Evolutionary conservation across 2,329 filamentous ascomycete genomes (phyloP), one percentile per base, ranked within the genome.

Genomic region (Aspergillus floridensis): DNA sequence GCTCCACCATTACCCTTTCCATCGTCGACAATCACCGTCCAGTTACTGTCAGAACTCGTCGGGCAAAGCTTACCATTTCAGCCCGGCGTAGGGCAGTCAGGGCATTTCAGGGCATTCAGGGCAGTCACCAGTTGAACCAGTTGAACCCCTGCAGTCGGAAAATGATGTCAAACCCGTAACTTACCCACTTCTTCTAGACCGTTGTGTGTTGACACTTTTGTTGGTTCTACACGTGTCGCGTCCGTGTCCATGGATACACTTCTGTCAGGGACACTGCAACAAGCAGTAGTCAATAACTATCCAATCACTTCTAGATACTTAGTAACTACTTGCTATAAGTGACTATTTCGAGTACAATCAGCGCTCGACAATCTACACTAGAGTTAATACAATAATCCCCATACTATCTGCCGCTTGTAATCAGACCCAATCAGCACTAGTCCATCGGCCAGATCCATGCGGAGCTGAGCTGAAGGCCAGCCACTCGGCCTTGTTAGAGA

Each of bases 211-310:
- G 57, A 57, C 53, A 51, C 53, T 51, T n/a, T 6, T 53, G 55
- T 48, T 59, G 38, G 49, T 59, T 59, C 61, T 61, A 63, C 59
- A 63, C 61, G 61, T 63, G 61, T 63, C 56, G 58, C 29, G 48
- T 44, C 38, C 38, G 38, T 44, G 38, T 44, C 38, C 38, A 44
- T 44, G 38, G 38, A 44, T 44, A 44, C 38, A 44, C 3, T 5
- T 19, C 14, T 16, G 38, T 44, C 38, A 44, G 32, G 32, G 52
- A 32, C 50, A 44, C 14, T 44, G 14, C 38, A 41, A 32, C 31
- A 32, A 10, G 31, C 31, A 32, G 22, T 22, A 22, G 22, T 22
- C 22, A 22, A 4, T 22, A 22, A 22, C 22, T 22, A 5, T 26
- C 5, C 6, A 29, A 16, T 35, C 32, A 16, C 32, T 16, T 35